These are phyloP conservation scores for Artemisia annua DNA, from an alignment of 129 eudicot species.

Conservation along the genomic window DNA sequence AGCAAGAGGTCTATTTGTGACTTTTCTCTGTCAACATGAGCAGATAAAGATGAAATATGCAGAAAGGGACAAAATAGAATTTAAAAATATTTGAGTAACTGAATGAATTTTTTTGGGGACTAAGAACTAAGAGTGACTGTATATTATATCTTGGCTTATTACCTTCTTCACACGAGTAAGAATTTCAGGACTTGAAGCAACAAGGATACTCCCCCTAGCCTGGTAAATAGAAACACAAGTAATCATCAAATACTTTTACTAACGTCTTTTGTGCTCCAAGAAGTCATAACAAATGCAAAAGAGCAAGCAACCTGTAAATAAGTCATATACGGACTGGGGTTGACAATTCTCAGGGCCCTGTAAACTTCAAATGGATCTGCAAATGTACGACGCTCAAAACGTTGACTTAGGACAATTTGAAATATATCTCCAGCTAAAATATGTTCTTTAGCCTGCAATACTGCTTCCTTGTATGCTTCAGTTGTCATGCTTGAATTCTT, in stretches of 20 bases:
- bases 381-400: conserved; percentile 92
- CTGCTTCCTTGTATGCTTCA: conserved; percentile 82
- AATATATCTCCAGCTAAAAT: conserved; percentile 96
- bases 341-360: conserved; percentile 93
- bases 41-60: conserved; percentile 3
- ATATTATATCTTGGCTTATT: conserved; percentile 22
- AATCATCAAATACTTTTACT: conserved; percentile 7
- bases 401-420: conserved; percentile 97
- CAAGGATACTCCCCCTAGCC: conserved; percentile 97
- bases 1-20: conserved; percentile 94
- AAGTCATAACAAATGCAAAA: conserved; percentile 15
- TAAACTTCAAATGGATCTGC: conserved; percentile 98
- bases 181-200: conserved; percentile 99
- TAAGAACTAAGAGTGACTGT: background rate
- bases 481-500: conserved; percentile 77
- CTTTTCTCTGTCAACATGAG: conserved; percentile 56
- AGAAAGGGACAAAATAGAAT: background rate
- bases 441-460: conserved; percentile 65
- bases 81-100: background rate
- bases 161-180: conserved; percentile 96
- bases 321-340: conserved; percentile 98
- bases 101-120: background rate
- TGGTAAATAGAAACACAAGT: conserved; percentile 26
- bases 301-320: conserved; percentile 68
- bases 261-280: background rate